These are phyloP conservation scores for Pseudonitzschia multiseries DNA, from an alignment of 108 stramenopile species.

Conservation along the genomic window DNA sequence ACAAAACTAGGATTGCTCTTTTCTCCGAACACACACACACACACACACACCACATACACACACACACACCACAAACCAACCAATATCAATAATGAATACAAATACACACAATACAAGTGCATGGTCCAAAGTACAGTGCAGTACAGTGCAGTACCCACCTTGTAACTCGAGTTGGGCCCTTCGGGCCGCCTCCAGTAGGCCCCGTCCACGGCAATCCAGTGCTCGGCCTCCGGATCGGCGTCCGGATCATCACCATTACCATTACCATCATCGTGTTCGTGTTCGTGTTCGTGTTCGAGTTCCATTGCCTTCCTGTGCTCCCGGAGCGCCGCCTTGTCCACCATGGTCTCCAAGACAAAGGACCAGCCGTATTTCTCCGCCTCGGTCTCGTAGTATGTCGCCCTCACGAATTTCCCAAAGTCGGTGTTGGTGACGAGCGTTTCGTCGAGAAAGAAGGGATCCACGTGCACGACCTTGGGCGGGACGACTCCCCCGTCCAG, in stretches of 20 bases:
- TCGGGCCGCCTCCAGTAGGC: conserved; percentile 93
- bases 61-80: too few species aligned
- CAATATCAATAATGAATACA: too few species aligned
- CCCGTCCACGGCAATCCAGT: conserved; percentile 91
- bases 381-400: conserved; percentile 91
- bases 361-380: conserved; percentile 95
- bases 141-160: conserved; percentile 8
- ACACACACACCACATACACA: too few species aligned
- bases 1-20: too few species aligned
- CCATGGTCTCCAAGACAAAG: conserved; percentile 84
- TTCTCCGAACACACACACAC: too few species aligned
- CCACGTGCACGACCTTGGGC: conserved; percentile 75
- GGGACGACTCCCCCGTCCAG: conserved; percentile 81
- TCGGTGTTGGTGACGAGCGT: conserved; percentile 83
- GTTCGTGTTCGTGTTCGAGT: conserved; percentile 28
- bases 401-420: conserved; percentile 88
- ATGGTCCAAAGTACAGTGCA: not conserved
- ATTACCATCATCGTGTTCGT: too few species aligned
- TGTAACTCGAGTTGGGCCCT: conserved; percentile 80
- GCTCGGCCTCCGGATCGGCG: conserved; percentile 72
- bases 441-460: conserved; percentile 84
- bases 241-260: too few species aligned
- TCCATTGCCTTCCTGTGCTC: not conserved
- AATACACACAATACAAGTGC: too few species aligned
- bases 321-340: conserved; percentile 37